Conservation (phyloP, 164 flowering plant species). For the Vitis cinerea region DNA sequence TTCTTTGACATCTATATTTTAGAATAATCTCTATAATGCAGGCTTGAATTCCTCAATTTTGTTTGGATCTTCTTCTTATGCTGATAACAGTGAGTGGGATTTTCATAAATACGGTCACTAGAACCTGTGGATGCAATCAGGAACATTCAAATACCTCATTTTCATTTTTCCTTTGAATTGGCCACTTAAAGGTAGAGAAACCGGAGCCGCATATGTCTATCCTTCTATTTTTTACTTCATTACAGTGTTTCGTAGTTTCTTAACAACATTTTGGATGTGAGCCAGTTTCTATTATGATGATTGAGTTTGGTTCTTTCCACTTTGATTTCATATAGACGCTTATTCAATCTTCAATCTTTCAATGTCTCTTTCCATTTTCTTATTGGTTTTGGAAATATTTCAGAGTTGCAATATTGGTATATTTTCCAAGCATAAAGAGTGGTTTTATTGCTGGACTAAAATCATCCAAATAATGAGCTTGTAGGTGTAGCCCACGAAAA, state of each 20-base stretch:
- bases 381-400: neutral
- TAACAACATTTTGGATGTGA: neutral
- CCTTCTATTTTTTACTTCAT: neutral
- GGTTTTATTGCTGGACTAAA: neutral
- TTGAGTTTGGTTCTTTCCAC: too few relatives aligned
- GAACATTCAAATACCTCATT: neutral
- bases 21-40: neutral
- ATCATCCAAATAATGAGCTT: neutral
- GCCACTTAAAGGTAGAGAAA: neutral
- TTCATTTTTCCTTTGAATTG: neutral
- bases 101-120: slow-evolving; percentile 44
- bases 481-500: too few relatives aligned
- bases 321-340: too few relatives aligned
- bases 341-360: too few relatives aligned
- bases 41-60: neutral
- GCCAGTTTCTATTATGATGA: neutral
- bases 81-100: slow-evolving; percentile 58
- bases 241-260: neutral
- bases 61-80: neutral
- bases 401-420: neutral
- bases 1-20: too few relatives aligned
- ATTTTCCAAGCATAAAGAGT: neutral
- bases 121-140: neutral
- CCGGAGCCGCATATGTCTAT: neutral
- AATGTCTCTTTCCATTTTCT: too few relatives aligned